Evolutionary conservation across 495 filamentous ascomycete species (phyloP).

Genomic region (Astrocystis sublimbata): DNA sequence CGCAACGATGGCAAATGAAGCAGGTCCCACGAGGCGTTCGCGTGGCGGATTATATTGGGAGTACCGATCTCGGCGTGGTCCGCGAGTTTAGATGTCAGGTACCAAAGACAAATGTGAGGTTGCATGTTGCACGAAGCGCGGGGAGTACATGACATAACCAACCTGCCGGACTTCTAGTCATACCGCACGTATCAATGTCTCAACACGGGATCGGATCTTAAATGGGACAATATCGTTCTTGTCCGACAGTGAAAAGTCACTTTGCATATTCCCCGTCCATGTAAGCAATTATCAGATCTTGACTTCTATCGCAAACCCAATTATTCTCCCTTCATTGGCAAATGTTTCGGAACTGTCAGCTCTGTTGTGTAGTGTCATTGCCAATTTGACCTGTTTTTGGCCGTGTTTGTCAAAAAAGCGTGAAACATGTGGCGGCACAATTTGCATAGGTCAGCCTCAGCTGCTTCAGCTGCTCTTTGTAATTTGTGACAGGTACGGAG

Average conservation of each 20-base stretch:
- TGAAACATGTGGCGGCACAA: not conserved
- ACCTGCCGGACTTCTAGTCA: not conserved
- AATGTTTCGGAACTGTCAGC: not conserved
- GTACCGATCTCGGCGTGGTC: not conserved
- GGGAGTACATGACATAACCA: not conserved
- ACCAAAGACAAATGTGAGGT: not conserved
- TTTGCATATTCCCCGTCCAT: not conserved
- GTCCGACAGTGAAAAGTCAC: not conserved
- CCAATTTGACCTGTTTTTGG: not conserved
- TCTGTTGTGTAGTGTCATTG: not conserved
- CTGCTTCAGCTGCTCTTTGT: not conserved
- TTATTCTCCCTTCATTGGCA: not conserved
- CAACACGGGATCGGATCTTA: not conserved
- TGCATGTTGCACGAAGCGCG: not conserved
- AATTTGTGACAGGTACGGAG: not conserved
- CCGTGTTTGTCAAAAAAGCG: not conserved
- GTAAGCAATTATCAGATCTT: slow-evolving; percentile 1
- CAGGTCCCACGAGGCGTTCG: not conserved
- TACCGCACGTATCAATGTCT: not conserved
- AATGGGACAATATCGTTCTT: not conserved
- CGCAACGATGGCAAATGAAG: not conserved
- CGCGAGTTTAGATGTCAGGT: not conserved
- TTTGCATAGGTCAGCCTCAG: not conserved
- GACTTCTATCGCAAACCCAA: not conserved
- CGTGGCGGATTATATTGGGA: slow-evolving; percentile 5